phyloP scores from a whole-genome alignment of 257 asterid genomes.

The Gynochthodes officinalis region DNA sequence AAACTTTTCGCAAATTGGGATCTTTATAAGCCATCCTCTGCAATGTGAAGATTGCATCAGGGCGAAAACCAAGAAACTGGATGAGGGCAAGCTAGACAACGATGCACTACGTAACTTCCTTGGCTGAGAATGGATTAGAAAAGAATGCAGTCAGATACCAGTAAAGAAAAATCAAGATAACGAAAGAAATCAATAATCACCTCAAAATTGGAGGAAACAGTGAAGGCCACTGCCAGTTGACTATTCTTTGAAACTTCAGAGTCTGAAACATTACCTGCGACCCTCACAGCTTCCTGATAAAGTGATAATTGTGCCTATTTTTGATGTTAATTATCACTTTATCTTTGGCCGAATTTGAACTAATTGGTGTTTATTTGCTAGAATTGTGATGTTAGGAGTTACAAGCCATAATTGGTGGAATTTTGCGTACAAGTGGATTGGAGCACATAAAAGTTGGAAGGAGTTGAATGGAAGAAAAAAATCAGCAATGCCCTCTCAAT shows the following conservation, averaged over 20 bases:
- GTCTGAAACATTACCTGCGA: constrained; percentile 54
- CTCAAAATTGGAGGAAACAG: constrained; percentile 95
- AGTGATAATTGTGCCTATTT: no score
- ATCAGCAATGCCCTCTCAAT: no score
- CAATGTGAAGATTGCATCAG: constrained; percentile 68
- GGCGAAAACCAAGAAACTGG: constrained; percentile 73
- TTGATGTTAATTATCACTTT: no score
- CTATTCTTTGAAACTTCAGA: constrained; percentile 61
- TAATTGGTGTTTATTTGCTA: no score
- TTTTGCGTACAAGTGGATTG: no score
- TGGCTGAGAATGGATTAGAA: constrained; percentile 56
- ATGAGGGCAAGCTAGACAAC: constrained; percentile 44
- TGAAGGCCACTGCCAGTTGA: constrained; percentile 51
- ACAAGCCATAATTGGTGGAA: no score
- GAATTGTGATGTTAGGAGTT: no score
- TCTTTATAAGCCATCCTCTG: constrained; percentile 88
- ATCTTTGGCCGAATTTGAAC: no score
- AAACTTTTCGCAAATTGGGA: constrained; percentile 64
- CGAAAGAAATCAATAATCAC: constrained; percentile 29
- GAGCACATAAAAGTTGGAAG: no score
- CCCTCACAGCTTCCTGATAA: constrained; percentile 60
- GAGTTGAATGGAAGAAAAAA: no score
- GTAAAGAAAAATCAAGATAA: constrained; percentile 10
- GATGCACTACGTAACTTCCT: constrained; percentile 72
- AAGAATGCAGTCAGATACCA: constrained; percentile 21